Percentiles rank a stretch among this genome's conserved stretches.
Conservation (phyloP, 2,329 filamentous ascomycete species). For the Chalaropsis thielavioides region DNA sequence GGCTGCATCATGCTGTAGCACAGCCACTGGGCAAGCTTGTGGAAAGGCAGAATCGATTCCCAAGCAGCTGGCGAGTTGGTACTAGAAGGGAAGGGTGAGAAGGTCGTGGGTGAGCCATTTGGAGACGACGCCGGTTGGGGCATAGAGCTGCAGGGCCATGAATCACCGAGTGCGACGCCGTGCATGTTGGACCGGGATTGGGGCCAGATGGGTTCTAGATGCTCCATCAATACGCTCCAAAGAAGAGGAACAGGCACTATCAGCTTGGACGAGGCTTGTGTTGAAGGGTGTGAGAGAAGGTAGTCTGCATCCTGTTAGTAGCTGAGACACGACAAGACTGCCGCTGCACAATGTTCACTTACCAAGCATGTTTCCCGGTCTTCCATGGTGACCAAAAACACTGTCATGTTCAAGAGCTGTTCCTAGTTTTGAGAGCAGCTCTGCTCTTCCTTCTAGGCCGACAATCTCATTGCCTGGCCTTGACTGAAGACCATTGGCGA, state of each 20-base stretch:
- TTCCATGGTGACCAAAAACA: constrained; percentile 68
- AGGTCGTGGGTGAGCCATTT: constrained; percentile 34
- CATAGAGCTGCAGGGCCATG: constrained; percentile 81
- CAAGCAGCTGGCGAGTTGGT: constrained; percentile 39
- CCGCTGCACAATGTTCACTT: constrained; percentile 23
- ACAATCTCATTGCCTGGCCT: constrained; percentile 65
- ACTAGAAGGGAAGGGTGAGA: constrained; percentile 33
- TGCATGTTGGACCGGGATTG: constrained; percentile 73
- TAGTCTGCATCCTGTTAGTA: constrained; percentile 49
- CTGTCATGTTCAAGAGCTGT: constrained; percentile 66
- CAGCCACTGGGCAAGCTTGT: constrained; percentile 91
- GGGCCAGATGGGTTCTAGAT: constrained; percentile 79
- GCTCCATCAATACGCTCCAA: constrained; percentile 82
- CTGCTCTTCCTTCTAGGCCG: constrained; percentile 71
- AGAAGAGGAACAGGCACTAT: constrained; percentile 76
- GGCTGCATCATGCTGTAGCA: constrained; percentile 88
- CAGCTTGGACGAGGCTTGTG: constrained; percentile 74
- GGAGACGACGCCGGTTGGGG: constrained; percentile 33
- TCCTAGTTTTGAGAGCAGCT: constrained; percentile 60
- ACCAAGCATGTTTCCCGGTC: constrained; percentile 93
- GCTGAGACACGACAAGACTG: not conserved
- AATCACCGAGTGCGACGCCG: constrained; percentile 76
- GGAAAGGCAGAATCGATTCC: constrained; percentile 77
- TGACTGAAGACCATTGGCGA: constrained; percentile 77
- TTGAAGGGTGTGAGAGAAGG: constrained; percentile 80